Evolutionary conservation across 2,329 filamentous ascomycete genomes (phyloP).

Genomic region (Colletotrichum chlorophyti): DNA sequence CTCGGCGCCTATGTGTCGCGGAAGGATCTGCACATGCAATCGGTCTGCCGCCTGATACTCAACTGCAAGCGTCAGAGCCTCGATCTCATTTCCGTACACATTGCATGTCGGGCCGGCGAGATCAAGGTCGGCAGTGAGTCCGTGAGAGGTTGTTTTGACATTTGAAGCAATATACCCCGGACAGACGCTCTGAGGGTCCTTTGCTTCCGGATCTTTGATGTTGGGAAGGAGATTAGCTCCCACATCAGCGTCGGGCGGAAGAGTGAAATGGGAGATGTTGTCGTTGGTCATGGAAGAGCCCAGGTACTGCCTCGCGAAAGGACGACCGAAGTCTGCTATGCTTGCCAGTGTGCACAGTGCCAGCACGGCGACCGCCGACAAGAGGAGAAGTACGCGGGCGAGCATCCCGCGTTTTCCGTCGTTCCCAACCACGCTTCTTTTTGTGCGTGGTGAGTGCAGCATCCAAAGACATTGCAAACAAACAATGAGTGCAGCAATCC

Average conservation of each 20-base stretch:
- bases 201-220: slow-evolving; percentile 16
- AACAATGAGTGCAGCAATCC: slow-evolving; percentile 15
- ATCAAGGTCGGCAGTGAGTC: slow-evolving; percentile 72
- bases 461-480: slow-evolving; percentile 14
- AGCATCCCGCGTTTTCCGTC: neutral
- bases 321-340: neutral
- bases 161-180: slow-evolving; percentile 73
- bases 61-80: slow-evolving; percentile 70
- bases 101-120: slow-evolving; percentile 77
- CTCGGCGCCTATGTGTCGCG: slow-evolving; percentile 64
- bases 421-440: neutral
- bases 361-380: slow-evolving; percentile 10
- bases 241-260: slow-evolving; percentile 4
- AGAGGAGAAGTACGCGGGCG: neutral
- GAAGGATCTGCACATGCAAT: slow-evolving; percentile 74
- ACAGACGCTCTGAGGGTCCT: slow-evolving; percentile 51
- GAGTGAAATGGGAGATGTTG: neutral
- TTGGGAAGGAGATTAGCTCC: slow-evolving; percentile 23
- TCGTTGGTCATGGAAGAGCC: neutral
- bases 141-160: slow-evolving; percentile 56
- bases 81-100: slow-evolving; percentile 78
- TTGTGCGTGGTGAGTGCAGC: neutral
- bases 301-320: neutral
- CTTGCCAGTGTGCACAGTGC: slow-evolving; percentile 13
- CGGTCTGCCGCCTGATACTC: slow-evolving; percentile 71